Base-by-base conservation (phyloP, 225 moss, liverwort and hornwort species). In the Rhytidiadelphus loreus region DNA sequence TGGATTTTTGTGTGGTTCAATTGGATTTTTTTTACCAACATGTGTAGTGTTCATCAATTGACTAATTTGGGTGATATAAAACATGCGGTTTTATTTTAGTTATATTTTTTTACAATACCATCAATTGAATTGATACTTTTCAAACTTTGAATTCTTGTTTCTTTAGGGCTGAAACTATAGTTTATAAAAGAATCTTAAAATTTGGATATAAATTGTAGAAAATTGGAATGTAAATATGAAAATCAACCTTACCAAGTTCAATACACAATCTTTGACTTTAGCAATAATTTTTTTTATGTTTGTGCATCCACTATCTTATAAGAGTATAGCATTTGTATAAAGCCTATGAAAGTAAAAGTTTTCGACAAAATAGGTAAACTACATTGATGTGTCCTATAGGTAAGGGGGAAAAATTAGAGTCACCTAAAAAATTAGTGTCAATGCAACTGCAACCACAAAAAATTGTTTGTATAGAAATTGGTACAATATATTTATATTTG, bases 381-480 rank as follows among this genome's bases (percentile, higher is more conserved):
- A 72, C 10, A 28, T 1, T 23, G 5, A 35, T 68, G n/a, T 23
- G 12, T n/a, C 22, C 7, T 13, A 23, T 39, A 23, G 13, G 13
- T 37, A 7, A 23, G 2, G 7, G 37, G 20, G 19, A 8, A 1
- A 69, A 69, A 4, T 43, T 43, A 26, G 43, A 26, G 9, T 3
- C 10, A 25, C 8, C 26, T 26, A 37, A 1, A 68, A n/a, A 68
- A n/a, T n/a, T 12, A n/a, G 4, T 68, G 22, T 7, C 19, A 44
- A 1, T 0, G 6, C 28, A 72, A 44, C 25, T 0, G 3, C 16
- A 3, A 28, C 17, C 1, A 29, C 16, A 44, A 3, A 43, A 3
- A 6, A 9, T 25, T 70, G 5, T 0, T 46, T 73, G 2, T 7
- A 0, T 12, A 75, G 3, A 21, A 50, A 48, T 12, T 46, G 7